Percentiles rank a stretch among this genome's conserved stretches.
phyloP scores from a whole-genome alignment of 768 basidiomycete genomes.

The Clitopilus passeckerianus region DNA sequence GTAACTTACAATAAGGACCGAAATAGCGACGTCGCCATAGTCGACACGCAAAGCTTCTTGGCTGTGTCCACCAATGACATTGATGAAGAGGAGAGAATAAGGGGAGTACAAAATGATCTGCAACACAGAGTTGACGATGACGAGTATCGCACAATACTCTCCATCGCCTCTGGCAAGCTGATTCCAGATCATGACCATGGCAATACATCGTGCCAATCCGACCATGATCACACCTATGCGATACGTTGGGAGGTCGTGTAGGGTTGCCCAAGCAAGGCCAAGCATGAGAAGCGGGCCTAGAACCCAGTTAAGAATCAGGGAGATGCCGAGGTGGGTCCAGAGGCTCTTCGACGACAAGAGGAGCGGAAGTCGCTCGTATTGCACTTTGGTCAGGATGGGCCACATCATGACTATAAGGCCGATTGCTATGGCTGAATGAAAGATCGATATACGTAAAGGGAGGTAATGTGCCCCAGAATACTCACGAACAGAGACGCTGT shows the following conservation, averaged over 20 bases:
- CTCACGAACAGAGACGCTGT: conserved; percentile 77
- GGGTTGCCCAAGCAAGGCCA: conserved; percentile 79
- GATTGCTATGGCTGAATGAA: conserved; percentile 63
- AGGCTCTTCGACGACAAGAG: conserved; percentile 48
- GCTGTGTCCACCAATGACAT: conserved; percentile 51
- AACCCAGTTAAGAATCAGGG: conserved; percentile 75
- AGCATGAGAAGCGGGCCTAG: conserved; percentile 80
- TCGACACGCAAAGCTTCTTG: conserved; percentile 36
- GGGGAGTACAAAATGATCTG: conserved; percentile 79
- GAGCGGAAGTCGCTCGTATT: conserved; percentile 64
- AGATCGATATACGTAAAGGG: background rate
- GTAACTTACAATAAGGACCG: conserved; percentile 62
- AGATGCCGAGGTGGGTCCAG: conserved; percentile 67
- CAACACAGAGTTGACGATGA: conserved; percentile 74
- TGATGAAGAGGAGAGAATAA: conserved; percentile 67
- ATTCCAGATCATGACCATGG: conserved; percentile 84
- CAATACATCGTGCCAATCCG: conserved; percentile 67
- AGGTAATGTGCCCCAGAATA: conserved; percentile 8
- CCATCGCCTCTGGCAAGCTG: conserved; percentile 62
- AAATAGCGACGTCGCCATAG: conserved; percentile 58
- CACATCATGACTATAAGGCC: conserved; percentile 88
- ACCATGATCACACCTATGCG: conserved; percentile 81
- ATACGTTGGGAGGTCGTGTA: conserved; percentile 73
- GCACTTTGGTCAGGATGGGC: conserved; percentile 73
- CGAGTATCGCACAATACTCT: conserved; percentile 75